phyloP scores from a whole-genome alignment of 1,139 yeast genomes.

The Tardiomyces blankii region DNA sequence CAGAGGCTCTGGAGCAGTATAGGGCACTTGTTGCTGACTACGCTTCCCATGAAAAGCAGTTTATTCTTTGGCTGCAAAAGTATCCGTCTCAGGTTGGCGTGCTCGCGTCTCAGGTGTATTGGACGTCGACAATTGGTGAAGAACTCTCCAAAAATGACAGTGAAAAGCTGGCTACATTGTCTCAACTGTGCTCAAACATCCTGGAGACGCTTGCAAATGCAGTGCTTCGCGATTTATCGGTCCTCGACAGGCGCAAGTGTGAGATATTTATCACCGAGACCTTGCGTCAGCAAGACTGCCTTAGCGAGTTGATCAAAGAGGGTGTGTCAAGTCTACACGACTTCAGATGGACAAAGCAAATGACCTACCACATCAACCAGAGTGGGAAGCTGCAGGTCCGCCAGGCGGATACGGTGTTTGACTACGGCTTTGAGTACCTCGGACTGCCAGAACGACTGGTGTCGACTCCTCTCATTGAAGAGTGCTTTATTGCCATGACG shows the following conservation, averaged over 20 bases:
- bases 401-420: constrained; percentile 43
- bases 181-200: background rate
- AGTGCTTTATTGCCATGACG: constrained; percentile 57
- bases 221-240: constrained; percentile 23
- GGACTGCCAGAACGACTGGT: constrained; percentile 72
- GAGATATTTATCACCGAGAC: constrained; percentile 57
- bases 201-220: constrained; percentile 23
- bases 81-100: constrained; percentile 51
- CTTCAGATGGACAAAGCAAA: constrained; percentile 44
- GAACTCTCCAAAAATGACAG: constrained; percentile 10
- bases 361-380: constrained; percentile 36
- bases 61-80: constrained; percentile 25
- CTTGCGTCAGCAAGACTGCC: constrained; percentile 47
- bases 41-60: background rate
- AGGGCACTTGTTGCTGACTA: background rate
- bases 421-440: constrained; percentile 74
- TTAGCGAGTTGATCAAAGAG: constrained; percentile 18
- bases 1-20: background rate
- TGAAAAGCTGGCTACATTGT: background rate
- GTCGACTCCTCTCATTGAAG: constrained; percentile 60
- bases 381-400: constrained; percentile 35
- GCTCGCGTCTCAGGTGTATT: constrained; percentile 47
- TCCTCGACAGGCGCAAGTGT: constrained; percentile 35
- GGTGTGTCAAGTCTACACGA: constrained; percentile 7
- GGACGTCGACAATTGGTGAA: constrained; percentile 38